A percentile compares a stretch with the other conserved stretches of the same genome.
These are phyloP conservation scores for Trichodelitschia bisporula DNA, from an alignment of 495 filamentous ascomycete genomes.

Conservation along the genomic window DNA sequence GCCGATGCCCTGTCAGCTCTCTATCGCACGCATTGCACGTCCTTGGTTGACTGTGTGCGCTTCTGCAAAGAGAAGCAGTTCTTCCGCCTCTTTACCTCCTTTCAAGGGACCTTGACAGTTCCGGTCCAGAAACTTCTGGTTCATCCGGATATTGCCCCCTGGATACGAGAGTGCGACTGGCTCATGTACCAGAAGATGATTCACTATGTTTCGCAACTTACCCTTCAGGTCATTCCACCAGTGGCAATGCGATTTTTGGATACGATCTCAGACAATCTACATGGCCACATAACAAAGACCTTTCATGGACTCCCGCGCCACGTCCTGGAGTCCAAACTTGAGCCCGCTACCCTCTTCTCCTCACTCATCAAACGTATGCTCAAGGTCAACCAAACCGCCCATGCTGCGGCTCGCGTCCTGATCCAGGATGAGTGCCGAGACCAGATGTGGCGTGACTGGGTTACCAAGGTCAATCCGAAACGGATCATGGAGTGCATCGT, in stretches of 20 bases:
- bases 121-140: constrained; percentile 89
- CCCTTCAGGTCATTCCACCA: constrained; percentile 70
- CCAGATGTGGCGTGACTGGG: constrained; percentile 89
- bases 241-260: constrained; percentile 60
- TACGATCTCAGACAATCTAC: constrained; percentile 57
- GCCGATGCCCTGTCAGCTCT: constrained; percentile 60
- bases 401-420: constrained; percentile 57
- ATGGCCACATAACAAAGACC: constrained; percentile 48
- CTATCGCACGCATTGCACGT: constrained; percentile 85
- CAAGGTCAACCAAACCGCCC: constrained; percentile 74
- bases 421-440: constrained; percentile 47
- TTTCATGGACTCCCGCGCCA: constrained; percentile 64
- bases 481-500: constrained; percentile 21
- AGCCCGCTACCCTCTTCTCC: constrained; percentile 75
- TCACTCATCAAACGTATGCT: constrained; percentile 62
- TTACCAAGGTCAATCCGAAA: constrained; percentile 46
- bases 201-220: constrained; percentile 58
- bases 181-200: constrained; percentile 94
- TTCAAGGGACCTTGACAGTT: constrained; percentile 85
- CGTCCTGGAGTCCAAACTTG: constrained; percentile 61
- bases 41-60: constrained; percentile 77
- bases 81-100: constrained; percentile 83
- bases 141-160: constrained; percentile 56
- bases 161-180: constrained; percentile 90
- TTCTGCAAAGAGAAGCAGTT: constrained; percentile 90